Conservation (phyloP, 768 basidiomycete species). For the Suillus discolor region DNA sequence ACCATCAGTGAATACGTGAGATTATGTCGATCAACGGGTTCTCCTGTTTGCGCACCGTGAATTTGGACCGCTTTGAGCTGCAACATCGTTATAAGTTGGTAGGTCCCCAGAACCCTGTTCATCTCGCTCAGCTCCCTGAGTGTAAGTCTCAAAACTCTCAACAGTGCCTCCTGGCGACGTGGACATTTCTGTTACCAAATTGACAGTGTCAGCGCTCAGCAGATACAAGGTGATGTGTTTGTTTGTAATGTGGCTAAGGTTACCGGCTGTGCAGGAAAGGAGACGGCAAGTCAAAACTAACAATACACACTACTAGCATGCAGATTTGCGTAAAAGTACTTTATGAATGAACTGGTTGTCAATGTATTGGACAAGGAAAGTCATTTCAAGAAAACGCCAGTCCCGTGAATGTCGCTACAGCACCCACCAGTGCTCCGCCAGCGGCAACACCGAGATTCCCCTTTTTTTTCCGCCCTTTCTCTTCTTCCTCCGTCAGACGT, state of each 20-base stretch:
- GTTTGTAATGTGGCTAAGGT: neutral
- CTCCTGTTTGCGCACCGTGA: slow-evolving; percentile 58
- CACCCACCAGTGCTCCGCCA: slow-evolving; percentile 61
- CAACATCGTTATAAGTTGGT: slow-evolving; percentile 83
- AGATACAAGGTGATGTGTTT: neutral
- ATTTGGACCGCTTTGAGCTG: slow-evolving; percentile 75
- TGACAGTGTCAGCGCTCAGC: neutral
- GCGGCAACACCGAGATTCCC: slow-evolving; percentile 47
- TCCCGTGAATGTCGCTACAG: slow-evolving; percentile 60
- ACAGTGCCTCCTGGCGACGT: slow-evolving; percentile 14
- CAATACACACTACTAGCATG: neutral
- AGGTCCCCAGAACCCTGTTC: slow-evolving; percentile 52
- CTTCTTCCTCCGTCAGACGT: slow-evolving; percentile 34
- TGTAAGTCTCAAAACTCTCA: slow-evolving; percentile 29
- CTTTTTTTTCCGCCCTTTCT: slow-evolving; percentile 22
- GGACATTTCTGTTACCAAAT: slow-evolving; percentile 1
- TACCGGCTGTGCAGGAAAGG: neutral
- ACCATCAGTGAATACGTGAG: slow-evolving; percentile 14
- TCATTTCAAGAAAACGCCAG: slow-evolving; percentile 50
- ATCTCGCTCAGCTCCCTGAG: slow-evolving; percentile 43
- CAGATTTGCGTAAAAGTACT: neutral
- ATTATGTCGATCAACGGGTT: neutral
- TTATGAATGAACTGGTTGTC: neutral
- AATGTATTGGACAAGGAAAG: neutral
- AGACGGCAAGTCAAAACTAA: neutral